Conservation (phyloP, 805 yeast species). For the Zygosaccharomyces gambellarensis region DNA sequence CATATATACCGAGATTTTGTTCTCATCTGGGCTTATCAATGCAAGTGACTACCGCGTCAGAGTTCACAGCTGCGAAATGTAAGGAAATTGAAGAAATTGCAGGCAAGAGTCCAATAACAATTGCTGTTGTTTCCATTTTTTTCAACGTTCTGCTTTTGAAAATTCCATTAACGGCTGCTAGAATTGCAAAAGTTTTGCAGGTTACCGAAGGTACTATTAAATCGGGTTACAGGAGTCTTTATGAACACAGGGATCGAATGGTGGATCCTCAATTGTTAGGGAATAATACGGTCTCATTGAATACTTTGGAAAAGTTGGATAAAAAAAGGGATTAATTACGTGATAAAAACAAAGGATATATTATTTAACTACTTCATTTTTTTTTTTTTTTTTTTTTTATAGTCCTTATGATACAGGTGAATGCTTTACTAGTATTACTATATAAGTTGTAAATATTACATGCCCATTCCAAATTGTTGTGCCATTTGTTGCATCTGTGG, state of each 20-base stretch:
- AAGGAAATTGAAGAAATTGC: conserved; percentile 91
- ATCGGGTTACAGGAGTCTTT: conserved; percentile 78
- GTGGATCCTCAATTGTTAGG: conserved; percentile 39
- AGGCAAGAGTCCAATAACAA: conserved; percentile 94
- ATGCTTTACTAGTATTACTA: not conserved
- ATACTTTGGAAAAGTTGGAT: conserved; percentile 31
- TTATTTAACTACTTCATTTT: not conserved
- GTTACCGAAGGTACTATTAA: conserved; percentile 97
- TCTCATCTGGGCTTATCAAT: conserved; percentile 86
- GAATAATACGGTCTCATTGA: conserved; percentile 28
- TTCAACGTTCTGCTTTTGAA: conserved; percentile 86
- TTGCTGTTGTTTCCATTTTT: conserved; percentile 95
- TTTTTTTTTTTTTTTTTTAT: not conserved
- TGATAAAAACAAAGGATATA: conserved; percentile 14
- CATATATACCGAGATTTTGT: conserved; percentile 91
- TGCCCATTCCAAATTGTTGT: conserved; percentile 44
- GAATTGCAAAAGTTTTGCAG: conserved; percentile 89
- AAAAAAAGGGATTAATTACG: conserved; percentile 25
- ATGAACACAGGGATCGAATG: conserved; percentile 63
- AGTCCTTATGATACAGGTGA: conserved; percentile 1
- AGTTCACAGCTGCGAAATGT: conserved; percentile 82
- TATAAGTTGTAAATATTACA: conserved; percentile 1
- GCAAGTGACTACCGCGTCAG: conserved; percentile 87
- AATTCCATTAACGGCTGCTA: conserved; percentile 66
- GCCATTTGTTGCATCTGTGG: conserved; percentile 46